phyloP scores from a whole-genome alignment of 805 yeast species.

The Suhomyces kilbournensis region DNA sequence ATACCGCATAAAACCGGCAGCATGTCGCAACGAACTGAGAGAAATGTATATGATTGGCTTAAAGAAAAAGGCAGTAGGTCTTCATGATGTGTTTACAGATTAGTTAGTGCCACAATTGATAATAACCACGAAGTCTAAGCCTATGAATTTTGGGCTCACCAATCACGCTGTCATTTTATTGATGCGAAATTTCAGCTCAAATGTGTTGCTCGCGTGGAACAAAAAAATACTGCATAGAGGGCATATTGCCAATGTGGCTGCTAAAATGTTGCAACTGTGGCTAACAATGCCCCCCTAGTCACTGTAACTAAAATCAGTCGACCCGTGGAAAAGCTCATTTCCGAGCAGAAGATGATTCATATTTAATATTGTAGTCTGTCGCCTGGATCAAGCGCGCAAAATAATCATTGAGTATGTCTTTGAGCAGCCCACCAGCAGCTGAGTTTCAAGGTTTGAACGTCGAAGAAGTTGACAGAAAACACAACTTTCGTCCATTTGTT shows the following conservation, averaged over 20 bases:
- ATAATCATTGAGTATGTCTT: background rate
- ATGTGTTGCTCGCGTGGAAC: background rate
- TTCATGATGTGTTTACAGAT: slow-evolving; percentile 5
- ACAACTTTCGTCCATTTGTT: slow-evolving; percentile 29
- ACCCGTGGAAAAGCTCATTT: background rate
- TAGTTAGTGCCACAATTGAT: background rate
- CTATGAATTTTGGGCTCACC: background rate
- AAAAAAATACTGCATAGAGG: background rate
- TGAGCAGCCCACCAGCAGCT: slow-evolving; percentile 1
- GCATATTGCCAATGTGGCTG: background rate
- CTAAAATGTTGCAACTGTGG: background rate
- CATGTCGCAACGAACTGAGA: slow-evolving; percentile 74
- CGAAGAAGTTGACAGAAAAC: slow-evolving; percentile 17
- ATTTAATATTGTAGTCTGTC: background rate
- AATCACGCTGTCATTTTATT: background rate
- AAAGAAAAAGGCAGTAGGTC: slow-evolving; percentile 29
- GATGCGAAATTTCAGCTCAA: background rate
- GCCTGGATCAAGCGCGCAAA: background rate
- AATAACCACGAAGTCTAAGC: background rate
- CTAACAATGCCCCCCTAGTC: background rate
- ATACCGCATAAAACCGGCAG: slow-evolving; percentile 69
- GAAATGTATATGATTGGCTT: slow-evolving; percentile 79
- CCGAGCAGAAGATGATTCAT: background rate
- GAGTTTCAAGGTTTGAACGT: slow-evolving; percentile 2
- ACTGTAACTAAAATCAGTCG: background rate